Conservation (phyloP, 139 green algal genomes). For the Closterium sp. region DNA sequence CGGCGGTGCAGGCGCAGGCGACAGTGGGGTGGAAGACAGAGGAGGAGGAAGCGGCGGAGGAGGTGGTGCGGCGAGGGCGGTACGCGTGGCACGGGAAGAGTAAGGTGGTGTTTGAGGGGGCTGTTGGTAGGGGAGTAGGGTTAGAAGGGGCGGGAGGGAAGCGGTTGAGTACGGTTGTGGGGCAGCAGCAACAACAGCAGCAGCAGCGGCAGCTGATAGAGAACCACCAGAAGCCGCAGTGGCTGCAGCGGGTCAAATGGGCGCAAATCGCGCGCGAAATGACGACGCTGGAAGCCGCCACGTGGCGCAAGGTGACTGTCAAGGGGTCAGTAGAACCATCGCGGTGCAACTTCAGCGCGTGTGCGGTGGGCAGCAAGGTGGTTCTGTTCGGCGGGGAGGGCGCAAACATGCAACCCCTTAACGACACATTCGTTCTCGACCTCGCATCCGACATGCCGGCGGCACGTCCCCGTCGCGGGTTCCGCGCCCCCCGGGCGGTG, state of each 20-base stretch:
- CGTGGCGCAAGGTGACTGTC: slow-evolving; percentile 42
- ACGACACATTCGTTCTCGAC: slow-evolving; percentile 52
- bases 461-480: slow-evolving; percentile 8
- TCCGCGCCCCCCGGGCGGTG: slow-evolving; percentile 38
- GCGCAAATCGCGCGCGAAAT: slow-evolving; percentile 36
- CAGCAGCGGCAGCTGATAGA: not conserved
- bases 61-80: not conserved
- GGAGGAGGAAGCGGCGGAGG: not conserved
- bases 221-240: not conserved
- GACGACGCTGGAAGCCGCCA: slow-evolving; percentile 38
- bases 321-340: slow-evolving; percentile 36
- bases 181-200: not conserved
- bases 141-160: not conserved
- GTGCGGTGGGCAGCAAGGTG: slow-evolving; percentile 45
- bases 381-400: slow-evolving; percentile 53
- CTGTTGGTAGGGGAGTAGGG: not conserved
- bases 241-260: slow-evolving; percentile 26
- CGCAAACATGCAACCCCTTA: slow-evolving; percentile 34
- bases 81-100: not conserved
- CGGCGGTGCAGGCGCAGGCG: slow-evolving; percentile 10
- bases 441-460: slow-evolving; percentile 26
- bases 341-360: slow-evolving; percentile 53
- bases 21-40: not conserved
- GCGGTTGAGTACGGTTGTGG: not conserved
- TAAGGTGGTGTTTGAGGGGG: not conserved